These are phyloP conservation scores for Gremmenia infestans DNA, from an alignment of 2,329 filamentous ascomycete genomes.

Conservation along the genomic window DNA sequence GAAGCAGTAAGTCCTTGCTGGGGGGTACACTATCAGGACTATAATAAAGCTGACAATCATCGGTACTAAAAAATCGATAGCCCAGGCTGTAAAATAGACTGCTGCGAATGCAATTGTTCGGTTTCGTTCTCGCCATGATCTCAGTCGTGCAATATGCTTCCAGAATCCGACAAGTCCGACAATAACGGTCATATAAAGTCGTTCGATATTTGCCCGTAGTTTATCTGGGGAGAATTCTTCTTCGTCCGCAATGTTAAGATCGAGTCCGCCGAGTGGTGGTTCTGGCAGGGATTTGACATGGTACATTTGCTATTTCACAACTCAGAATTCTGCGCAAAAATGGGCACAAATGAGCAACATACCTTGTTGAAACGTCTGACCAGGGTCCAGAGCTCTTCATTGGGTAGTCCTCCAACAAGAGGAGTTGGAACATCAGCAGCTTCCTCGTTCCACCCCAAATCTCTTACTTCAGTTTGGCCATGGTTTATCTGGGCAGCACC, in stretches of 20 bases:
- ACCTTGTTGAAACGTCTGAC: constrained; percentile 24
- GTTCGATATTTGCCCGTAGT: constrained; percentile 15
- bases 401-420: constrained; percentile 54
- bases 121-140: constrained; percentile 19
- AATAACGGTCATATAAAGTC: constrained; percentile 16
- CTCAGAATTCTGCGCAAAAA: background rate
- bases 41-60: constrained; percentile 15
- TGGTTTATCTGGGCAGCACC: constrained; percentile 39
- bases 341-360: background rate
- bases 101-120: constrained; percentile 15
- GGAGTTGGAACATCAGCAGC: constrained; percentile 46
- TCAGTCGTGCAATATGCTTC: constrained; percentile 17
- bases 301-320: constrained; percentile 18
- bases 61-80: constrained; percentile 16
- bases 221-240: constrained; percentile 18
- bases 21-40: constrained; percentile 10
- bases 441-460: constrained; percentile 55
- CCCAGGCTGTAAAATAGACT: constrained; percentile 18
- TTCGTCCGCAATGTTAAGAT: constrained; percentile 15
- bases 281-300: constrained; percentile 19
- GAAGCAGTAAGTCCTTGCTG: constrained; percentile 11
- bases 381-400: constrained; percentile 58
- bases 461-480: constrained; percentile 41
- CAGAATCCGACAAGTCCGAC: constrained; percentile 13
- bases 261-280: constrained; percentile 14